A percentile compares a stretch with the other conserved stretches of the same genome.
Evolutionary conservation across 257 asterid species (phyloP).

Genomic region (Apocynum venetum): DNA sequence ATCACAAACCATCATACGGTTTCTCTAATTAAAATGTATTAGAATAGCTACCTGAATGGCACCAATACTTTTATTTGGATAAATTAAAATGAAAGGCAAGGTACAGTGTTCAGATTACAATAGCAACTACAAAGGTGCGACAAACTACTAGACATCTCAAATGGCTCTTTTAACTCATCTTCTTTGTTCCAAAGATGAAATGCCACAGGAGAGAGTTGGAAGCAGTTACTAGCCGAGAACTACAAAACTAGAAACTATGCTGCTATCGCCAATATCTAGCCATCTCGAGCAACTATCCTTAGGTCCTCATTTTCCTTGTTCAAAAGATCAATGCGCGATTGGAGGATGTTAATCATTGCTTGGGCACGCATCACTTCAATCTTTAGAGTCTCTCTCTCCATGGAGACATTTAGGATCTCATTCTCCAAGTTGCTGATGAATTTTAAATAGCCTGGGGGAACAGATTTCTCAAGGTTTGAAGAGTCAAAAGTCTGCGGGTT

Average conservation of each 20-base stretch:
- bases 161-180: constrained; percentile 32
- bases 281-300: constrained; percentile 32
- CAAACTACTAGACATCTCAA: constrained; percentile 25
- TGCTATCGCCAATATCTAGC: constrained; percentile 14
- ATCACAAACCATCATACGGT: not conserved
- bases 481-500: constrained; percentile 58
- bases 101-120: constrained; percentile 20
- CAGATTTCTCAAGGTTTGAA: constrained; percentile 86
- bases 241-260: constrained; percentile 21
- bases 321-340: constrained; percentile 59
- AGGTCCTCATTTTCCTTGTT: constrained; percentile 65
- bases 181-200: constrained; percentile 24
- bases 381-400: constrained; percentile 87
- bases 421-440: constrained; percentile 81
- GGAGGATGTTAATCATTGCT: constrained; percentile 88
- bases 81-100: constrained; percentile 8
- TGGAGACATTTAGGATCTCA: constrained; percentile 71
- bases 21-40: not conserved
- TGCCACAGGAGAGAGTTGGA: constrained; percentile 16
- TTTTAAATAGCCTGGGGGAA: constrained; percentile 88
- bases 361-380: constrained; percentile 96
- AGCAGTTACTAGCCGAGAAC: constrained; percentile 9
- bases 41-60: not conserved
- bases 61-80: constrained; percentile 10
- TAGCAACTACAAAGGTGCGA: constrained; percentile 19